Evolutionary conservation across 106 monocot species (phyloP).

Genomic region (Dendrobium huoshanense): DNA sequence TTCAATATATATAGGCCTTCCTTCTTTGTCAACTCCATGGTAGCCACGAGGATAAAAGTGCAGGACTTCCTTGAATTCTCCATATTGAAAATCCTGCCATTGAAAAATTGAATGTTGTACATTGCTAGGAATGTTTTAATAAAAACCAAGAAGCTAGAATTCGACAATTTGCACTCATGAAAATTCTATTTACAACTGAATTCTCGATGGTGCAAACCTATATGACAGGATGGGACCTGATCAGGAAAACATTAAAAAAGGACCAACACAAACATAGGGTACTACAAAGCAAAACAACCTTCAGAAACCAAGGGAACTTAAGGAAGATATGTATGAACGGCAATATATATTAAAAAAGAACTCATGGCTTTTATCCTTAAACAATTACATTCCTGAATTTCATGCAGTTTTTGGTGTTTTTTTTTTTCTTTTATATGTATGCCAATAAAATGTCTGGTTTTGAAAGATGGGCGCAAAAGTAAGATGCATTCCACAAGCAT

Average conservation of each 20-base stretch:
- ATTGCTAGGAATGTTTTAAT: background rate
- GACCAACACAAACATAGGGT: background rate
- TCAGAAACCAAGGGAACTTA: background rate
- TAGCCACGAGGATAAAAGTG: conserved; percentile 25
- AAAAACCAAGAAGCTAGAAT: background rate
- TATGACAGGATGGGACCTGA: background rate
- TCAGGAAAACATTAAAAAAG: background rate
- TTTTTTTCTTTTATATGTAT: background rate
- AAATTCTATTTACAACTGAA: background rate
- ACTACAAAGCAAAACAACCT: background rate
- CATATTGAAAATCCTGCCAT: conserved; percentile 23
- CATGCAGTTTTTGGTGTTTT: background rate
- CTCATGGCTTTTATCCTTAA: too few species aligned
- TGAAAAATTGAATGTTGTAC: background rate
- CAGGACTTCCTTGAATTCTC: conserved; percentile 15
- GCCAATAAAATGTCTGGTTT: background rate
- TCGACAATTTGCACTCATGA: background rate
- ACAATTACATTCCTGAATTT: background rate
- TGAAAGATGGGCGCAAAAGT: background rate
- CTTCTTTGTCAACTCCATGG: conserved; percentile 37
- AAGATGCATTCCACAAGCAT: background rate
- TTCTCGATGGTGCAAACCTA: background rate
- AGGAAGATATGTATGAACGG: background rate
- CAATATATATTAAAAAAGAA: background rate
- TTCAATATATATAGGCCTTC: conserved; percentile 27